Evolutionary conservation across 73 alveolate species (phyloP).

Genomic region (Stentor roeselii): DNA sequence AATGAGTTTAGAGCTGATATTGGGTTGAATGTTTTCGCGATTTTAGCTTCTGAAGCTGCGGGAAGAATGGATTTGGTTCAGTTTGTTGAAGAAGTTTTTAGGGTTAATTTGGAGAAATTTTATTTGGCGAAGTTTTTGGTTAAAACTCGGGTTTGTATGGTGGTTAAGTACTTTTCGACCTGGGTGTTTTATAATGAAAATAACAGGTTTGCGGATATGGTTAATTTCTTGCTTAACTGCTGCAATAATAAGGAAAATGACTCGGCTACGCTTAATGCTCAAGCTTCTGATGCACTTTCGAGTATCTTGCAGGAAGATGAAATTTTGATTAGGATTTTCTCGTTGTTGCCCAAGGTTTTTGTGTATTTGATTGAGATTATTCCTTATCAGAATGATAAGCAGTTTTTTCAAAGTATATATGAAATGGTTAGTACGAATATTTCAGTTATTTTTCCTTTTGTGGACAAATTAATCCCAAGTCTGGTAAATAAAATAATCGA

Average conservation of each 20-base stretch:
- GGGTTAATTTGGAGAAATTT: background rate
- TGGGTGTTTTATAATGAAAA: background rate
- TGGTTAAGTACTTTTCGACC: background rate
- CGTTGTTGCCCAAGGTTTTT: background rate
- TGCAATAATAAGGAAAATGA: background rate
- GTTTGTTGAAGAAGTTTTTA: background rate
- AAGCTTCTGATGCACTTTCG: conserved; percentile 1
- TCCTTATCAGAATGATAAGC: background rate
- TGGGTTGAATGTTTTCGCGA: background rate
- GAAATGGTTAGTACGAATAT: background rate
- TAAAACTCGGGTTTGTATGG: background rate
- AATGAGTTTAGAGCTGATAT: background rate
- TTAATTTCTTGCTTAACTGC: background rate
- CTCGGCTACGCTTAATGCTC: background rate
- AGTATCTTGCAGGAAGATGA: background rate
- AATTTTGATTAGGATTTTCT: background rate
- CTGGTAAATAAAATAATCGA: background rate
- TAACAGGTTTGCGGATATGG: background rate
- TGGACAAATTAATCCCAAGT: background rate
- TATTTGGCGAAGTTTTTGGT: background rate
- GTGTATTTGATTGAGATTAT: background rate
- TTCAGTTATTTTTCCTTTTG: background rate
- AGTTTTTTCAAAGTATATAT: background rate
- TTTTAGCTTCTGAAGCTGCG: background rate
- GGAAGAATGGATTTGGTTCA: background rate